phyloP scores from a whole-genome alignment of 257 asterid genomes.

The Solanum gracilifrons region DNA sequence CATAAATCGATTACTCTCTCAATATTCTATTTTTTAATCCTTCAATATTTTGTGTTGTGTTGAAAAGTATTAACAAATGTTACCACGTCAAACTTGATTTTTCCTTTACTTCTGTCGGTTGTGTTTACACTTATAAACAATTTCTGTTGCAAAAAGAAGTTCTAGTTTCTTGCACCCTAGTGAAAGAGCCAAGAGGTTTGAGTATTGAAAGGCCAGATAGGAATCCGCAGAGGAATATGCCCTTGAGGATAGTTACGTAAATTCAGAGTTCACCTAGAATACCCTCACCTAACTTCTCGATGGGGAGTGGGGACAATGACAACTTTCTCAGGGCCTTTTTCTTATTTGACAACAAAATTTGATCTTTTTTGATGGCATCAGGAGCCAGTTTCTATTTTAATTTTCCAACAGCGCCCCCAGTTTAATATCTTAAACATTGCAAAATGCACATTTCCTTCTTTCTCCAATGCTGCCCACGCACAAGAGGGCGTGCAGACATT shows the following conservation, averaged over 20 bases:
- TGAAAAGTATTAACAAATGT: not conserved
- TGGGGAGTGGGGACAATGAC: not conserved
- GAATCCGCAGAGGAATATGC: not conserved
- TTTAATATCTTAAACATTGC: not conserved
- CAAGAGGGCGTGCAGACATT: not conserved
- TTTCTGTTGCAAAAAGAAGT: not conserved
- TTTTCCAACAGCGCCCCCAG: constrained; percentile 1
- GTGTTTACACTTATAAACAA: not conserved
- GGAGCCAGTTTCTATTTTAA: not conserved
- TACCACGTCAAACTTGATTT: not conserved
- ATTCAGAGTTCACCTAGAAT: not conserved
- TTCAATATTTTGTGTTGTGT: not conserved
- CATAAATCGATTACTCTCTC: not conserved
- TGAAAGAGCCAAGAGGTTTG: not conserved
- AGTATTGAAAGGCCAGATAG: not conserved
- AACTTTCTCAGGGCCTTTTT: not conserved
- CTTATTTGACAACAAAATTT: not conserved
- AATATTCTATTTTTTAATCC: not conserved
- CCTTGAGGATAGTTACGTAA: not conserved
- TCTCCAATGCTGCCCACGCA: not conserved
- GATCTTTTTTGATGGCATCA: not conserved
- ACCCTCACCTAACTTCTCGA: not conserved
- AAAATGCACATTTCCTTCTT: not conserved
- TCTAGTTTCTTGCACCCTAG: not conserved
- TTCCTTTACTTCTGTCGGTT: too few relatives aligned